Percentiles rank a stretch among this genome's conserved stretches.
These are phyloP conservation scores for Raffaelea ambrosiae DNA, from an alignment of 2,329 filamentous ascomycete species.

Conservation along the genomic window DNA sequence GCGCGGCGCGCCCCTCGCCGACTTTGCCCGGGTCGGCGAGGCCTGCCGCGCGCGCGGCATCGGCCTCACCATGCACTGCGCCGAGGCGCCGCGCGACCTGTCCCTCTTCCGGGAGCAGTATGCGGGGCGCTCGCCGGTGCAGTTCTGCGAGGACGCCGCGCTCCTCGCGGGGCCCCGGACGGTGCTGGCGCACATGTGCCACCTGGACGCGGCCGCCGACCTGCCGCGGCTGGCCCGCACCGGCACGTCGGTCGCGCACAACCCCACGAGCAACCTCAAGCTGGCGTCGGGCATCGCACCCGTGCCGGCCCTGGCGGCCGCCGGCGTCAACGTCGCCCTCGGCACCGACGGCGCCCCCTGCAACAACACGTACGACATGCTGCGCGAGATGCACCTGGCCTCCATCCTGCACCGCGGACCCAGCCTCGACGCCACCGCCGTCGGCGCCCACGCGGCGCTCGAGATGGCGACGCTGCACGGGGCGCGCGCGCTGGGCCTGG, in stretches of 20 bases:
- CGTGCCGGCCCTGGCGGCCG: constrained; percentile 33
- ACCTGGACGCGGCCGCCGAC: constrained; percentile 33
- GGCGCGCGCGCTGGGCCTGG: constrained; percentile 36
- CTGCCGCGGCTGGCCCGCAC: constrained; percentile 26
- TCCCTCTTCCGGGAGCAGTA: constrained; percentile 28
- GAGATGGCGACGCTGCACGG: constrained; percentile 45
- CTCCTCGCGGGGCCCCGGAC: constrained; percentile 27
- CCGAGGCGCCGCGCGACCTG: constrained; percentile 31
- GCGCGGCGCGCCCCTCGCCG: constrained; percentile 28
- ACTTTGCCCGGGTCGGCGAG: constrained; percentile 30
- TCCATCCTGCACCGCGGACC: constrained; percentile 38
- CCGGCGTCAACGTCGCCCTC: constrained; percentile 35
- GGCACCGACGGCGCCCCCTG: constrained; percentile 46
- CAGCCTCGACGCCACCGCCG: constrained; percentile 28
- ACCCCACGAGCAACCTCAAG: constrained; percentile 42
- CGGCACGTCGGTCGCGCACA: constrained; percentile 38
- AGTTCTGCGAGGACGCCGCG: constrained; percentile 31
- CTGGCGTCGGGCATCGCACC: constrained; percentile 40
- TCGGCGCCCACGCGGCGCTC: constrained; percentile 35
- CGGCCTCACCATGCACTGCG: constrained; percentile 38
- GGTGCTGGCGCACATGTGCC: constrained; percentile 43
- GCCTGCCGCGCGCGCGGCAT: constrained; percentile 28
- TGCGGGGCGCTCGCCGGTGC: constrained; percentile 31
- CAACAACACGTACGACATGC: constrained; percentile 41
- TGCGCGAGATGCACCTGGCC: constrained; percentile 44